Evolutionary conservation across 2,329 filamentous ascomycete genomes (phyloP), one percentile per base, ranked within the genome.

Genomic region (Lecanicillium sp.): DNA sequence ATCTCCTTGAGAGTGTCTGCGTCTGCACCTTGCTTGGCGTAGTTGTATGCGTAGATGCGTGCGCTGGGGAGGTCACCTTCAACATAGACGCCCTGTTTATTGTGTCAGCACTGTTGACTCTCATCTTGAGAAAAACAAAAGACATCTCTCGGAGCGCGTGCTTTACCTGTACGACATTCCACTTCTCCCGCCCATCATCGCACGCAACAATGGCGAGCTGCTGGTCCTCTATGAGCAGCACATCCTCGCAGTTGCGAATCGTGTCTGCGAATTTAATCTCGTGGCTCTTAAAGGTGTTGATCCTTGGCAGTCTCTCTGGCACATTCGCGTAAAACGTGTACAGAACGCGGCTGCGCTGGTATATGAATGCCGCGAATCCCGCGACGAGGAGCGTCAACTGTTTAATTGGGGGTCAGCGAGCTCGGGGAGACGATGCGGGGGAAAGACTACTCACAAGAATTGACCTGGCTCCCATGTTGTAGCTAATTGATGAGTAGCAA

Each of bases 141-240:
- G n/a, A n/a, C n/a, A n/a, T n/a, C n/a, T n/a, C n/a, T n/a, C n/a
- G n/a, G n/a, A n/a, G n/a, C n/a, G n/a, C n/a, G n/a, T n/a, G n/a
- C n/a, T n/a, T n/a, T 20, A 59, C 64, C 62, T 66, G 63, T 42
- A 66, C 62, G 3, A 59, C 64, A 44, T 67, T 66, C 50, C 55
- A 61, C 8, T 48, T 53, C 40, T 66, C 64, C 4, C 63, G 53
- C 4, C 62, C 64, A 1, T 56, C 46, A 15, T 66, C 64, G 34
- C 63, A 66, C 12, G 51, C 56, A 4, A 64, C 34, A 19, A 67
- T 48, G 2, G 62, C 64, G 2, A 65, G 4, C 13, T 59, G 56
- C 11, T 51, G 37, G 1, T 53, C 49, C 39, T 65, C 57, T 2
- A 66, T 38, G 8, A 66, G 48, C 12, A 65, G 28, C 1, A 46